A percentile compares a stretch with the other conserved stretches of the same genome.
Conservation (phyloP, 805 yeast genomes). For the Saccharomycopsis schoenii region DNA sequence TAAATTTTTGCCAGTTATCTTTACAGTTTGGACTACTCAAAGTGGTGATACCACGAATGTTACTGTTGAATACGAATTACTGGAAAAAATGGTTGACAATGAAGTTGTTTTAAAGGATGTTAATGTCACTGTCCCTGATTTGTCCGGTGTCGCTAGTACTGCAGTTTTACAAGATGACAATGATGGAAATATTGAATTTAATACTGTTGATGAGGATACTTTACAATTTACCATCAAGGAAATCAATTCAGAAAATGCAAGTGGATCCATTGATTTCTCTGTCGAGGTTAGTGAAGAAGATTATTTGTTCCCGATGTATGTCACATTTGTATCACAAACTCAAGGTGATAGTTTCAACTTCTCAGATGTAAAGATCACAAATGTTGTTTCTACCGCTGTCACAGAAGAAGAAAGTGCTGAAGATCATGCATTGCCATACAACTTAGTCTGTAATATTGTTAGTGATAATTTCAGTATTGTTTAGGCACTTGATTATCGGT, state of each 20-base stretch:
- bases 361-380: slow-evolving; percentile 56
- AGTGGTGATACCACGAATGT: slow-evolving; percentile 56
- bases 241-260: slow-evolving; percentile 40
- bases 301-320: slow-evolving; percentile 77
- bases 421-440: slow-evolving; percentile 44
- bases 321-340: slow-evolving; percentile 44
- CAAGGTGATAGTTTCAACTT: slow-evolving; percentile 37
- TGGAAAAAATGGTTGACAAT: slow-evolving; percentile 32
- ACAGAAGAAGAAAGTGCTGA: slow-evolving; percentile 34
- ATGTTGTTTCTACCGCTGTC: slow-evolving; percentile 39
- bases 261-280: slow-evolving; percentile 72
- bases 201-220: slow-evolving; percentile 64
- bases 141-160: slow-evolving; percentile 46
- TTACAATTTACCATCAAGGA: slow-evolving; percentile 52
- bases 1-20: slow-evolving; percentile 48
- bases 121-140: slow-evolving; percentile 50
- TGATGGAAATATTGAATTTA: slow-evolving; percentile 43
- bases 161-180: slow-evolving; percentile 40
- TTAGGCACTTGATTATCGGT: slow-evolving; percentile 20
- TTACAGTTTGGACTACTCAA: slow-evolving; percentile 75
- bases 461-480: slow-evolving; percentile 51
- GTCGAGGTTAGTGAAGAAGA: slow-evolving; percentile 74
- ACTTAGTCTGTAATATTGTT: slow-evolving; percentile 46
- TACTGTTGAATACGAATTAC: slow-evolving; percentile 82
- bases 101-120: slow-evolving; percentile 29